Base-by-base conservation (phyloP, 768 basidiomycete genomes). In the Collybiopsis confluens region DNA sequence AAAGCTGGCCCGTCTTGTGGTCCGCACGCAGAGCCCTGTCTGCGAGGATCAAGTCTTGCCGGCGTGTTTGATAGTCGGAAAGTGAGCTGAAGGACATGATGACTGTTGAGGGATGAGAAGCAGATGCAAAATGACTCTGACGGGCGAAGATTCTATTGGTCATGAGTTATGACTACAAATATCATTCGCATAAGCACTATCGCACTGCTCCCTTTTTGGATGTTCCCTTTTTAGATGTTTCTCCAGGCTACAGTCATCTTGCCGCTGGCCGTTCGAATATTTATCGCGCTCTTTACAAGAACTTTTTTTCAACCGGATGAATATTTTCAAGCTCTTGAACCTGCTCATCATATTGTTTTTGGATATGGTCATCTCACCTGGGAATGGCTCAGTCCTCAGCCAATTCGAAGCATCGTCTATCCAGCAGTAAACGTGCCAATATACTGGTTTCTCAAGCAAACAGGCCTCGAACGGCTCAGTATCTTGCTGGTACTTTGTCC, bases 231-330 rank as follows among this genome's bases (percentile, higher is more conserved):
- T 16, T 18, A 35, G 23, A 42, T 41, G 54, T 13, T 45, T n/a
- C 28, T 48, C 38, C 51, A 11, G 41, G 45, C 55, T 35, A 57
- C 51, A 27, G 21, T 38, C 36, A 27, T 64, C 33, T 56, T 77
- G 48, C 73, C 80, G n/a, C 53, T 85, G 27, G 51, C 61, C 20
- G 62, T 83, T 58, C 83, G 90, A 43, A 66, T 89, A 47, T 54
- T 71, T 7, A 72, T 90, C 42, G 86, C 91, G 0, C 64, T 95
- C 28, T 69, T 72, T 37, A 94, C 92, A 0, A 77, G 79, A 51
- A 92, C 94, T 3, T 90, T 88, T 72, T 98, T 98, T 66, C 95
- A 98, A 66, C 94, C 97, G 8, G 97, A 99, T 68, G 97, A 98
- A 69, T 96, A 90, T 68, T 98, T 88, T 62, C 97, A 99, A 65